Evolutionary conservation across 2,329 filamentous ascomycete species (phyloP), one percentile per base, ranked within the genome.

Genomic region (Diaporthe velutina): DNA sequence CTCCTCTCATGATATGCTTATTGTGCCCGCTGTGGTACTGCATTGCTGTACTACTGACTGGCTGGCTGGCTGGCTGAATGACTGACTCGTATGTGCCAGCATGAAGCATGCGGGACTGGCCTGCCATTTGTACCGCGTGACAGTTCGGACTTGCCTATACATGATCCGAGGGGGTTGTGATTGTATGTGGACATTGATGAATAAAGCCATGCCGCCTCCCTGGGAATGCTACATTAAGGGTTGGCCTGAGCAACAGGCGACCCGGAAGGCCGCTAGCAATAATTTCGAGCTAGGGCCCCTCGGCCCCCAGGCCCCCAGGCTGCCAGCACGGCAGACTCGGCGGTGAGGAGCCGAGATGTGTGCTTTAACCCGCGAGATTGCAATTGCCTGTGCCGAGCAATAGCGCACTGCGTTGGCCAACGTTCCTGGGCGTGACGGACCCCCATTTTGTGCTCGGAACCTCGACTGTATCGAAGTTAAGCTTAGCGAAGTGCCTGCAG

Each of bases 401-500:
- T 38, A 52, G 30, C 35, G 48, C 64, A 22, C 40, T 38, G 45
- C 15, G 22, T 10, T n/a, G 19, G 33, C 45, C 33, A 38, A 19
- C 45, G 19, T 52, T 67, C 7, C n/a, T 45, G 48, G 64, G 48
- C 33, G 22, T 38, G 33, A 67, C 45, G 64, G 64, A 15, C 48
- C 61, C 61, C 61, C 61, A 48, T 67, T 25, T 50, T 67, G 28
- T 35, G 61, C 61, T 35, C 61, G 61, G 45, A 52, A 67, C 45
- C 42, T 67, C 12, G 45, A 52, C 61, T 67, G 61, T 67, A 22
- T 67, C 64, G 45, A 67, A 67, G 64, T 67, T 72, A 72, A 72
- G 57, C 40, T 72, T 72, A 72, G 70, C 57, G 38, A 64, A 61
- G 45, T 72, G 70, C 70, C 70, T 50, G 57, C 70, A 70, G 58